Base-by-base conservation (phyloP, 2,329 filamentous ascomycete genomes). In the Emericellopsis atlantica region DNA sequence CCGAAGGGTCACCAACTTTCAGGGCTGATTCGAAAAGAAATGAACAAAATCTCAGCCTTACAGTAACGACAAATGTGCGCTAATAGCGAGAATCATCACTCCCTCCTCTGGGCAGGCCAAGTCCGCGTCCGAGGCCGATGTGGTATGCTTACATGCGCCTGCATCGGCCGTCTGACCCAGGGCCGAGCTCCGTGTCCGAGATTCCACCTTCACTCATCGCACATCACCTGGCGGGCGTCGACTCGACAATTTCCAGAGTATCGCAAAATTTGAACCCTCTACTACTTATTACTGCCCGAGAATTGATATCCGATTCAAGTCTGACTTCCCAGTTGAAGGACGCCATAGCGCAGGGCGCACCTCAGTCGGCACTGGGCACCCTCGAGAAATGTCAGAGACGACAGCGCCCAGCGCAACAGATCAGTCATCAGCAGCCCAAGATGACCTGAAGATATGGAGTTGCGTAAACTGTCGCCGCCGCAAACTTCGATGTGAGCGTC, bases 391-490 rank as follows among this genome's bases (percentile, higher is more conserved):
- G n/a, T n/a, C n/a, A n/a, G n/a, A n/a, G n/a, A n/a, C n/a, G n/a
- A n/a, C n/a, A n/a, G n/a, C n/a, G n/a, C 24, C 37, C 33, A 16
- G 11, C 34, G 11, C n/a, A 12, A n/a, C 14, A 12, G 29, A 33
- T n/a, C 35, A 38, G 16, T 36, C 33, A 15, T 40, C 37, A 33
- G 33, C 36, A 15, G 36, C 40, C 11, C 43, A 45, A 11, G 29
- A 41, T 9, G 44, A 18, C n/a, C 48, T 56, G 37, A 52, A 48
- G 10, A 51, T 53, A 42, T 58, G 55, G 55, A 58, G 53, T 44
- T 58, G 55, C 36, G 46, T 57, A 22, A 50, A 49, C 18, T 58
- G 55, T 35, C 51, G 55, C 12, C 52, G 53, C 1, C 55, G 55
- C 40, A 57, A 58, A 29, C 40, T 56, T 9, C 50, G 48, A 4